Evolutionary conservation across 495 filamentous ascomycete genomes (phyloP), one percentile per base, ranked within the genome.

Genomic region (Trichoderma reesei): DNA sequence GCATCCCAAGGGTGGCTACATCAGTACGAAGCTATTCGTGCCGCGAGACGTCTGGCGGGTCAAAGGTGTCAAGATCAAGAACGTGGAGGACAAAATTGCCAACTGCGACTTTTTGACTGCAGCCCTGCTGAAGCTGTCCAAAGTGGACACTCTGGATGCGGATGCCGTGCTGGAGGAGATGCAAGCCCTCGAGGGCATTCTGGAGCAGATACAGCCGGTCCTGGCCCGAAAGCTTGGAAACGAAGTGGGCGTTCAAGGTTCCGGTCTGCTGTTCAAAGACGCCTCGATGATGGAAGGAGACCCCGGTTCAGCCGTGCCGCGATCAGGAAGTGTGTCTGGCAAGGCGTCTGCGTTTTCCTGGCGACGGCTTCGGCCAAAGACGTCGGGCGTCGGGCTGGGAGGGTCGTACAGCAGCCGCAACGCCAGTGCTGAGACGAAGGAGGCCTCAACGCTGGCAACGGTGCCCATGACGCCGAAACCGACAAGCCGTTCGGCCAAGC

Each of bases 121-220:
- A 3, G 92, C 94, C 16, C 78, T 98, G 54, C 80, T 90, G 54
- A 93, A 90, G 70, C 80, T 98, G 36, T 83, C 86, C 16, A 83
- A 85, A 62, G 91, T 96, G 5, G 91, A 97, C 68, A 91, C 86
- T 2, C 87, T 86, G 65, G 92, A 98, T 72, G 90, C 92, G 2
- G 91, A 96, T 68, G 90, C 92, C 20, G 86, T 98, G 16, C 77
- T 95, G 38, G 92, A 96, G 68, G 94, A 98, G 72, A 96, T 98
- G 90, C 90, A 97, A 71, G 79, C 85, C n/a, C 80, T 98, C 36
- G 94, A 98, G 75, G 80, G 78, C 63, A 81, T 97, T 41, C 81
- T 98, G 37, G 94, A 98, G 69, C 87, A 91, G 69, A 90, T 89
- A 0, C 92, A 96, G 73, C 72, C 81, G 9, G 78, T 80, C 13